Conservation (phyloP, 768 basidiomycete genomes). For the button mushroom (Agaricus bisporus) region DNA sequence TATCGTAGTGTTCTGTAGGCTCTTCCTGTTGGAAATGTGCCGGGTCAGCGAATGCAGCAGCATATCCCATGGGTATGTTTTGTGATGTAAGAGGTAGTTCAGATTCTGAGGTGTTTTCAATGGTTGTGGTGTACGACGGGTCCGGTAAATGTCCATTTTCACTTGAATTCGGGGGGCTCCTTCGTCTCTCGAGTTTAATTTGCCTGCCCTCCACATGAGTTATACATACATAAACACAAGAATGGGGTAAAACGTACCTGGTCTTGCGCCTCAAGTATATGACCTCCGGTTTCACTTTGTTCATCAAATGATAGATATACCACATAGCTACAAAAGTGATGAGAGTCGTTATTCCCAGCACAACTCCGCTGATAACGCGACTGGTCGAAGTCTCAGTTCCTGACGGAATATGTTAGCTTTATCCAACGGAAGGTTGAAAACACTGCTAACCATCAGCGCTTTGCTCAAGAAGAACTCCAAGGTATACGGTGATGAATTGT, state of each 20-base stretch:
- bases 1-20: not conserved
- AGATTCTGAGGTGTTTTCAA: not conserved
- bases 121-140: not conserved
- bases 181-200: slow-evolving; percentile 2
- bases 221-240: not conserved
- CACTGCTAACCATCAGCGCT: slow-evolving; percentile 27
- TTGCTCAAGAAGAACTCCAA: slow-evolving; percentile 73
- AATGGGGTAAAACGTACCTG: slow-evolving; percentile 32
- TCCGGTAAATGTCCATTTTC: not conserved
- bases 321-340: slow-evolving; percentile 77
- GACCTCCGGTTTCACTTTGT: slow-evolving; percentile 57
- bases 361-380: slow-evolving; percentile 61
- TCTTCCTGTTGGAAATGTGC: not conserved
- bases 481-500: slow-evolving; percentile 88
- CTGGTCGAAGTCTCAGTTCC: slow-evolving; percentile 38
- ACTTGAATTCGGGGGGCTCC: not conserved
- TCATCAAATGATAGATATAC: slow-evolving; percentile 76
- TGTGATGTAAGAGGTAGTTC: slow-evolving; percentile 6
- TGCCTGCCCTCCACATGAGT: not conserved
- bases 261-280: slow-evolving; percentile 69
- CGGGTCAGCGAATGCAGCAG: not conserved
- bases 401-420: slow-evolving; percentile 10
- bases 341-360: slow-evolving; percentile 60
- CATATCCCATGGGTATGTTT: slow-evolving; percentile 1
- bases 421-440: not conserved